Percentiles rank a stretch among this genome's conserved stretches.
Evolutionary conservation across 495 filamentous ascomycete genomes (phyloP).

Genomic region (Penicillium arizonense): DNA sequence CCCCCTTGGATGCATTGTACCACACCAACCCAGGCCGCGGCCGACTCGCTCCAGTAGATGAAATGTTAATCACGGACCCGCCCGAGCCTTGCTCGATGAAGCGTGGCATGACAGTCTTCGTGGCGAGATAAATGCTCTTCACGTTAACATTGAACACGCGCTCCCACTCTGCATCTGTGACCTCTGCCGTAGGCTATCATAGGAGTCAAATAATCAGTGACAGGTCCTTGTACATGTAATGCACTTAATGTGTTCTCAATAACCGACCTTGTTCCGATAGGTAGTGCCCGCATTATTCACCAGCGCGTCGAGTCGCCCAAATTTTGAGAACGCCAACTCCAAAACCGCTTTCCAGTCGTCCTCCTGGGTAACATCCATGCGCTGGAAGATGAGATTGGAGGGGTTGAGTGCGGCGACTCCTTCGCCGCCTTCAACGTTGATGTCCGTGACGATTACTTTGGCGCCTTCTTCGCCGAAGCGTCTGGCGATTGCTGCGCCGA

Average conservation of each 20-base stretch:
- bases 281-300: conserved; percentile 72
- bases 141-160: conserved; percentile 63
- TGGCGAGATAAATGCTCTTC: conserved; percentile 60
- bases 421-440: conserved; percentile 53
- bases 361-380: conserved; percentile 50
- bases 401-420: conserved; percentile 42
- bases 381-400: conserved; percentile 41
- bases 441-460: conserved; percentile 57
- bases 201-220: background rate
- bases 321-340: conserved; percentile 43
- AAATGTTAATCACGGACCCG: conserved; percentile 65
- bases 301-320: conserved; percentile 54
- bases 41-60: conserved; percentile 60
- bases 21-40: conserved; percentile 66
- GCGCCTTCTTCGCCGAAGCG: conserved; percentile 58
- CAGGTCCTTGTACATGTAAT: background rate
- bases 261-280: conserved; percentile 61
- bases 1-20: conserved; percentile 70
- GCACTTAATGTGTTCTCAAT: too few species aligned
- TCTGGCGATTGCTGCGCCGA: conserved; percentile 56
- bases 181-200: conserved; percentile 52
- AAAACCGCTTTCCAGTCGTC: conserved; percentile 50
- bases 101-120: conserved; percentile 51
- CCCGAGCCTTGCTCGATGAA: conserved; percentile 56
- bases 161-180: conserved; percentile 67